Percentiles rank a stretch among this genome's conserved stretches.
Evolutionary conservation across 2,329 filamentous ascomycete species (phyloP).

Genomic region (Alternaria angustiovoidea): DNA sequence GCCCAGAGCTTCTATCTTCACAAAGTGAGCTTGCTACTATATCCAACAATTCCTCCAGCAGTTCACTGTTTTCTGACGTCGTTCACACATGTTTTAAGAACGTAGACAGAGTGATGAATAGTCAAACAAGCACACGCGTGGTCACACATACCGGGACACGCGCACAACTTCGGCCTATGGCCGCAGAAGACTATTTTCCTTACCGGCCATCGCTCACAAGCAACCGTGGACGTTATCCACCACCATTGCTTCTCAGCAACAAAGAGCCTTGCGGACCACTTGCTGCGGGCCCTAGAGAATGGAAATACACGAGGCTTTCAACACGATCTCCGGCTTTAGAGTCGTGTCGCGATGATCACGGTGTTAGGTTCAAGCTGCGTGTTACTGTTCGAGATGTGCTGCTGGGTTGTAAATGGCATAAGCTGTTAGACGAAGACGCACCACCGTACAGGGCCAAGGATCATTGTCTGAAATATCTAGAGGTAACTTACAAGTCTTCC

Average conservation of each 20-base stretch:
- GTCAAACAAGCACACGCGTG: background rate
- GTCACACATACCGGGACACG: background rate
- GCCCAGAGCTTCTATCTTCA: background rate
- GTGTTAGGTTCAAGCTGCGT: background rate
- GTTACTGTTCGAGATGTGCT: background rate
- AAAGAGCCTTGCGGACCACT: background rate
- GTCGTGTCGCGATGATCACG: constrained; percentile 10
- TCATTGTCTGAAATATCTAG: background rate
- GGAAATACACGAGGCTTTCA: constrained; percentile 3
- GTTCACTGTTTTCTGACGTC: background rate
- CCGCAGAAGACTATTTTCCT: constrained; percentile 3
- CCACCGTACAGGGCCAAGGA: background rate
- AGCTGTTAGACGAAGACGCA: constrained; percentile 7
- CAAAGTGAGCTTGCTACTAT: background rate
- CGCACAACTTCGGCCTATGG: background rate
- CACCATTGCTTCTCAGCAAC: background rate
- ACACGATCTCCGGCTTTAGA: constrained; percentile 3
- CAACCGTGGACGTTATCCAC: background rate
- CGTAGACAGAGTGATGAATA: background rate
- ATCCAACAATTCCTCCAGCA: background rate
- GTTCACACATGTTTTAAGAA: background rate
- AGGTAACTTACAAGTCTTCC: background rate
- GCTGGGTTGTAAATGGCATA: background rate
- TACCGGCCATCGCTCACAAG: background rate
- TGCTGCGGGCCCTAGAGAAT: constrained; percentile 8